phyloP scores from a whole-genome alignment of 805 yeast genomes.

The Pichia phayaonensis region DNA sequence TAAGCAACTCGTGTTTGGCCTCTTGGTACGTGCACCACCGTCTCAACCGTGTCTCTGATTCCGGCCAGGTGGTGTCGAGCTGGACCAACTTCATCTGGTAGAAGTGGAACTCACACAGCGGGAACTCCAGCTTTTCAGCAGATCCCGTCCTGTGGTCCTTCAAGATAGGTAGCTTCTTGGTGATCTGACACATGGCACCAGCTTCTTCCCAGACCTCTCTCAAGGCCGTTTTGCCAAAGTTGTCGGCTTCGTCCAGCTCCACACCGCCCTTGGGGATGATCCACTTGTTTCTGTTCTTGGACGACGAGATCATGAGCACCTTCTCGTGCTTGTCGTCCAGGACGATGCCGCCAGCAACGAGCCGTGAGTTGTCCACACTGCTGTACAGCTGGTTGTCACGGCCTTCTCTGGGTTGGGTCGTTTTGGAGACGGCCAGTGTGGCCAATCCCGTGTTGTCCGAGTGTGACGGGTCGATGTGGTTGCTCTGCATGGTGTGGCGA shows the following conservation, averaged over 20 bases:
- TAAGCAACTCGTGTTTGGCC: slow-evolving; percentile 51
- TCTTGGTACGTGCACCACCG: slow-evolving; percentile 69
- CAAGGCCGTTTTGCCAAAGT: slow-evolving; percentile 46
- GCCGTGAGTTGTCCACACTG: slow-evolving; percentile 58
- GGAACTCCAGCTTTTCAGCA: slow-evolving; percentile 24
- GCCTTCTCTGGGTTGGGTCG: slow-evolving; percentile 43
- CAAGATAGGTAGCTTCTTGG: slow-evolving; percentile 50
- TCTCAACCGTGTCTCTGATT: slow-evolving; percentile 50
- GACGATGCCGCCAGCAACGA: slow-evolving; percentile 91
- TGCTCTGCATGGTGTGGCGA: not conserved
- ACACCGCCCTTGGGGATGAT: slow-evolving; percentile 95
- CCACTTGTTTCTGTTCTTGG: slow-evolving; percentile 65
- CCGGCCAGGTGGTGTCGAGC: slow-evolving; percentile 70
- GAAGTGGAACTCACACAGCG: slow-evolving; percentile 82
- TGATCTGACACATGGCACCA: slow-evolving; percentile 68
- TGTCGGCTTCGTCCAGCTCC: slow-evolving; percentile 66
- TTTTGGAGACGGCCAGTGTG: slow-evolving; percentile 17
- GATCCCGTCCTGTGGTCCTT: slow-evolving; percentile 38
- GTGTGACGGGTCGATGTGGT: slow-evolving; percentile 1
- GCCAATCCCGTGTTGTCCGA: not conserved
- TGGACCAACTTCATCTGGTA: slow-evolving; percentile 63
- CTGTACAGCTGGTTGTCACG: slow-evolving; percentile 54
- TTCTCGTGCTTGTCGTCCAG: slow-evolving; percentile 47
- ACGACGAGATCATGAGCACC: slow-evolving; percentile 74
- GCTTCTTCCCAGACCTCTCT: slow-evolving; percentile 99